phyloP scores from a whole-genome alignment of 2,329 filamentous ascomycete genomes.

The Microcyclospora tardicrescens region DNA sequence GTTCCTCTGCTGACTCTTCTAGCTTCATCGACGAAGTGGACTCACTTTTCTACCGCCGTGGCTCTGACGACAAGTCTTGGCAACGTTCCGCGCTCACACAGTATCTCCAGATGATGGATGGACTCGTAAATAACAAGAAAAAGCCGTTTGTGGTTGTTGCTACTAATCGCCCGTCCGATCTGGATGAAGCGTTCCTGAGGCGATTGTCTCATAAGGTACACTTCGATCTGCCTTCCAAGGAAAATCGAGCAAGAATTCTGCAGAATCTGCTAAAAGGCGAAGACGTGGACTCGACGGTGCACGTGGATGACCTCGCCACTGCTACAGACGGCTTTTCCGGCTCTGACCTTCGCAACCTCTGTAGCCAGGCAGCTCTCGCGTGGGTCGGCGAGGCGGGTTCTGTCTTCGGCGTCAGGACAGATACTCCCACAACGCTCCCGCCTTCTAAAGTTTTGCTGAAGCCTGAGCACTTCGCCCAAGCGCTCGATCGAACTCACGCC shows the following conservation, averaged over 20 bases:
- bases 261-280: constrained; percentile 38
- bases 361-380: no score
- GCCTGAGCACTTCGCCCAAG: no score
- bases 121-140: background rate
- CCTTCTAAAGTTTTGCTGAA: no score
- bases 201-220: constrained; percentile 37
- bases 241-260: constrained; percentile 35
- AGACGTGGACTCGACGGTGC: constrained; percentile 3
- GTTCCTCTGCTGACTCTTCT: no score
- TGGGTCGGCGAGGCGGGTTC: no score
- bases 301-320: background rate
- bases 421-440: no score
- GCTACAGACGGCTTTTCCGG: no score
- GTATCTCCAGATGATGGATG: constrained; percentile 20
- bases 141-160: constrained; percentile 17
- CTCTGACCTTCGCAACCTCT: no score
- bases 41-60: constrained; percentile 8
- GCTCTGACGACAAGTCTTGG: constrained; percentile 1
- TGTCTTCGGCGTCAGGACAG: no score
- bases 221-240: constrained; percentile 35
- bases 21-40: constrained; percentile 14
- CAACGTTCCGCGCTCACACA: constrained; percentile 10
- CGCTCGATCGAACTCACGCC: no score
- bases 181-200: constrained; percentile 36
- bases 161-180: constrained; percentile 20